Evolutionary conservation across 371 early-diverging fungal genomes (phyloP).

Genomic region (Hamiltosporidium tvaerminnensis): DNA sequence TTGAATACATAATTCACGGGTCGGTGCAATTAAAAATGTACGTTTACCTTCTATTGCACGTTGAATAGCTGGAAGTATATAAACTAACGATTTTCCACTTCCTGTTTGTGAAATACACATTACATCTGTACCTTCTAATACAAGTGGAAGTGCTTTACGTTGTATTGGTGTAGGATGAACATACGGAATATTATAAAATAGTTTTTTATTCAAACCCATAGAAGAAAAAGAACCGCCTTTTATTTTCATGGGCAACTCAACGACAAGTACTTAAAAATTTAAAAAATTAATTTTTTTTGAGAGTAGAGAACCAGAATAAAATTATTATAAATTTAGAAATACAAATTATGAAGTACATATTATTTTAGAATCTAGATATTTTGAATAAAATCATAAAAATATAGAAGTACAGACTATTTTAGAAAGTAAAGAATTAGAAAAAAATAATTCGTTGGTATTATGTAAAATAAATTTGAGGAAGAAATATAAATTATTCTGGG

Average conservation of each 20-base stretch:
- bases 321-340: too few relatives aligned
- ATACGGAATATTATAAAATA: slow-evolving; percentile 56
- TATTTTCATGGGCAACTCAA: slow-evolving; percentile 5
- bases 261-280: too few relatives aligned
- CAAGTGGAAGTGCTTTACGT: slow-evolving; percentile 97
- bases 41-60: slow-evolving; percentile 73
- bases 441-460: too few relatives aligned
- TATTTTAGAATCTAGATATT: too few relatives aligned
- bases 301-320: too few relatives aligned
- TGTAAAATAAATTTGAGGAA: too few relatives aligned
- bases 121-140: slow-evolving; percentile 81
- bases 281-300: too few relatives aligned
- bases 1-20: slow-evolving; percentile 50
- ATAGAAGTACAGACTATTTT: too few relatives aligned
- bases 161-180: slow-evolving; percentile 80
- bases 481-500: too few relatives aligned
- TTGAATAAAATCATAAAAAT: too few relatives aligned
- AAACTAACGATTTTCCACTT: slow-evolving; percentile 90
- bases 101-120: slow-evolving; percentile 95
- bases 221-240: slow-evolving; percentile 48
- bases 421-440: too few relatives aligned
- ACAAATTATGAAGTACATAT: too few relatives aligned
- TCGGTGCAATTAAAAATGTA: slow-evolving; percentile 56
- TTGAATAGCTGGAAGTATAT: slow-evolving; percentile 83
- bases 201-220: slow-evolving; percentile 30